Percentiles rank a stretch among this genome's conserved stretches.
These are phyloP conservation scores for Gossypium ekmanianum DNA, from an alignment of 345 rosid species.

Conservation along the genomic window DNA sequence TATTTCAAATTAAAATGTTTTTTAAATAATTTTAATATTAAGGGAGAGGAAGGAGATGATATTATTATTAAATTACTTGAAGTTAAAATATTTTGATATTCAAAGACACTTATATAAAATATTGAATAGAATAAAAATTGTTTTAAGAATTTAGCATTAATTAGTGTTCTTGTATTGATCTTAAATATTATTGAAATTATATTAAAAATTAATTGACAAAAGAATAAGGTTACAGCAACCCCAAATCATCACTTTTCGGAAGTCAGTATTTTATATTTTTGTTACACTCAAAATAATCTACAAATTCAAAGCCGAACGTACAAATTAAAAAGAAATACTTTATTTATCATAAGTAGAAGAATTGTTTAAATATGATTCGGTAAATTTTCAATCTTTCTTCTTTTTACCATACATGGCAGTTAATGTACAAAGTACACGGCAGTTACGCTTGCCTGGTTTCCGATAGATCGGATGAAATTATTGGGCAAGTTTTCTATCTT, in stretches of 20 bases:
- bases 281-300: not conserved
- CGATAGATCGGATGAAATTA: not conserved
- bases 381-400: not conserved
- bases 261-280: not conserved
- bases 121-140: too few species aligned
- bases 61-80: too few species aligned
- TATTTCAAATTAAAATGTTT: too few species aligned
- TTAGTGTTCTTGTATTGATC: too few species aligned
- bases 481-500: not conserved
- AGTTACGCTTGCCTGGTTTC: not conserved
- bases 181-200: too few species aligned
- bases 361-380: not conserved
- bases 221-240: not conserved
- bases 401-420: not conserved
- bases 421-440: not conserved
- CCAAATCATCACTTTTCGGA: too few species aligned
- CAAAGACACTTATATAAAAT: not conserved
- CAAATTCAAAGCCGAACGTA: not conserved
- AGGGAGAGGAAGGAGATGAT: too few species aligned
- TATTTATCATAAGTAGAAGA: not conserved
- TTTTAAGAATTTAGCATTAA: too few species aligned
- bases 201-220: too few species aligned
- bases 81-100: too few species aligned
- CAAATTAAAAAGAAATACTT: not conserved
- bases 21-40: too few species aligned